Base-by-base conservation (phyloP, 208 protist genomes). In the Leptomonas seymouri region DNA sequence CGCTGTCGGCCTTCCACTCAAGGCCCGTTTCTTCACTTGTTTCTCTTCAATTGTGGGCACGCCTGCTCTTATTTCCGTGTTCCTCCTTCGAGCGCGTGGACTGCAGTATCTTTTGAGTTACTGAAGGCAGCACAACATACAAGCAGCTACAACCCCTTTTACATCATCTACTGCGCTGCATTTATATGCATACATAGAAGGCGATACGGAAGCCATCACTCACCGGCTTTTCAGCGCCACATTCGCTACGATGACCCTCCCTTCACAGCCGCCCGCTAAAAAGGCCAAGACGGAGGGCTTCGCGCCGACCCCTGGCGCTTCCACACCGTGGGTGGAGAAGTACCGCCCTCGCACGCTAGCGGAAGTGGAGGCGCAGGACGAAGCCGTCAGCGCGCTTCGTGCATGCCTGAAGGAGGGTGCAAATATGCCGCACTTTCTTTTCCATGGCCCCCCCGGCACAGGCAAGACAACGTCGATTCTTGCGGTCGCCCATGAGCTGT, bases 391-490 rank as follows among this genome's bases (percentile, higher is more conserved):
- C 9, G 90, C 98, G 12, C 82, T 99, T 18, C 90, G 95, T 14
- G 77, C 84, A n/a, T 96, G 93, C 54, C 76, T 99, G 9, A 64
- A 89, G 44, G 75, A 85, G 31, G 86, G 82, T 16, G 70, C 80
- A 21, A 93, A 99, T 74, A 90, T 99, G 80, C 99, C 99, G 15
- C 99, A 99, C 84, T 93, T 99, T 46, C 84, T 99, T 20, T 99
- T 99, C 70, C 98, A 99, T 87, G 99, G 99, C 3, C 99, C 99
- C 11, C 98, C 98, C 7, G 99, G 98, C 31, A 97, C 91, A 1
- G 93, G 99, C 27, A 99, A 99, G 81, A 99, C 99, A 28, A 99
- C 98, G 0, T 96, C 98, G 12, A 99, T 99, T 51, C 89, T 99
- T 1, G 98, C 99, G 3, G 78, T 99, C 18, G 98, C 98, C 8